Base-by-base conservation (phyloP, 2,329 filamentous ascomycete species). In the Plectosphaerella sp. region DNA sequence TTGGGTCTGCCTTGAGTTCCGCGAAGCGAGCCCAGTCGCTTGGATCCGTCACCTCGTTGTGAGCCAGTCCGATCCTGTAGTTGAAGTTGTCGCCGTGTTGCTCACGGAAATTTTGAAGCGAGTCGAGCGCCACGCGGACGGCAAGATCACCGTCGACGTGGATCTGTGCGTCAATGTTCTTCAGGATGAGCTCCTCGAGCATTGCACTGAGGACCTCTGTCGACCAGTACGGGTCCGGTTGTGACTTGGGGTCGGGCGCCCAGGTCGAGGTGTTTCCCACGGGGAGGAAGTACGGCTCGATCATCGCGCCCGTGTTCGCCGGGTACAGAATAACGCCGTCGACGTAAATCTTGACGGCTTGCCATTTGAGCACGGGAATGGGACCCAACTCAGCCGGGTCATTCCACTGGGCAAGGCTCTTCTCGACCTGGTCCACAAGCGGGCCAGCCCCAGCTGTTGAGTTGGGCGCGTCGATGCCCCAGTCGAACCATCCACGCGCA, bases 151-250 rank as follows among this genome's bases (percentile, higher is more conserved):
- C 62, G 3, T 64, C 61, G 1, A 55, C 54, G 10, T 64, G 62
- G 9, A 64, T 46, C 39, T 64, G 61, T 5, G 49, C 49, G 10
- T 50, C 49, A 15, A 50, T 36, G 5, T 15, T 10, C 7, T 50
- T 28, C 14, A 4, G 53, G 22, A 62, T 62, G 1, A 63, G 51
- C 2, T 52, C 37, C 24, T 62, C 62, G 0, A 64, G 58, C 0
- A 62, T 60, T 46, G 59, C 58, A 18, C 52, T 53, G 4, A 64
- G 58, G 11, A 62, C 50, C 6, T 57, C 58, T 2, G 57, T 55
- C 15, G 56, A 54, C 61, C 61, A 63, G 45, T 63, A 63, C 1
- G 64, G 48, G 76, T 74, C 77, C 77, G 46, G 46, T 18, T 28
- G 36, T 8, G 33, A 24, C 8, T 37, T 28, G 10, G 48, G 20